Evolutionary conservation across 2,329 filamentous ascomycete species (phyloP), one percentile per base, ranked within the genome.

Genomic region (Lachnellula suecica): DNA sequence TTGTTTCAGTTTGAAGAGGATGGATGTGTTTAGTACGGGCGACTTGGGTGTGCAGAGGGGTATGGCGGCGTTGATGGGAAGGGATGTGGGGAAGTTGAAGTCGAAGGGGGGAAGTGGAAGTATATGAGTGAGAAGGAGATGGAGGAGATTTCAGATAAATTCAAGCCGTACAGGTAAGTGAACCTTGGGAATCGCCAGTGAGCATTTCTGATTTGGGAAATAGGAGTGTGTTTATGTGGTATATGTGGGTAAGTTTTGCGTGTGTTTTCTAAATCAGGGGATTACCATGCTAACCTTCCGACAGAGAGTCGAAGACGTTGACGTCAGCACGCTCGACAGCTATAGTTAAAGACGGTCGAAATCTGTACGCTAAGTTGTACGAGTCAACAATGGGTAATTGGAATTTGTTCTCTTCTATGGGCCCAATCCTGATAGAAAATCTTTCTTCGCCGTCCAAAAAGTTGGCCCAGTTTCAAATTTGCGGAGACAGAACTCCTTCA

Each of bases 41-140:
- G 93, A 99, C 72, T 72, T 99, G 56, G 94, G 94, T 4, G 90
- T 99, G 42, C 94, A 97, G 65, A 79, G 92, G 64, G 94, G 94
- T 9, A 96, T 97, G 85, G 94, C 94, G 1, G 86, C 88, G 0
- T 92, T 94, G 66, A 78, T 85, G 44, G 94, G 94, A 1, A 83
- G 82, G 53, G 90, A 97, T 68, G 84, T 97, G 20, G 82, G 77
- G 42, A 96, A 93, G 72, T 73, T 97, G 53, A 97, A 95, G 73
- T 76, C 74, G 59, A 85, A 84, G 23, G 86, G 86, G 89, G 89
- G 41, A 97, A 97, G 74, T 97, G 91, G 87, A 97, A 97, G 76
- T 99, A 97, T 70, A 96, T 97, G 91, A 82, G 80, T 31, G 94
- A 97, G 73, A 82, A 84, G 67, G 94, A 97, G 55, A 97, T 99